Evolutionary conservation across 495 filamentous ascomycete genomes (phyloP).

Genomic region (Xanthoparmelia taractica): DNA sequence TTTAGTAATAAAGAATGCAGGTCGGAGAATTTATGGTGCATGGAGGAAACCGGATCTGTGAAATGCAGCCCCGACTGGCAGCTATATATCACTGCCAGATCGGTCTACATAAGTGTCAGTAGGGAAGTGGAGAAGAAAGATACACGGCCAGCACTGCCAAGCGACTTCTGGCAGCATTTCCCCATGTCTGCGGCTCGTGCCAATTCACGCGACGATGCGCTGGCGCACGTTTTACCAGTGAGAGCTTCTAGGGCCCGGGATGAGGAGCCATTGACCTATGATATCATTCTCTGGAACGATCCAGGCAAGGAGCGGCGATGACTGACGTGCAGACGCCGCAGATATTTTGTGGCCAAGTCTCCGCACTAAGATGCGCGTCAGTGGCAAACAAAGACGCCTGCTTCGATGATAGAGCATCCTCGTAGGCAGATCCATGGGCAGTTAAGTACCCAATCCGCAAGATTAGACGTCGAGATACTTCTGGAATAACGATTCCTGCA

Average conservation of each 20-base stretch:
- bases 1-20: constrained; percentile 15
- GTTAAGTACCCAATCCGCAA: constrained; percentile 24
- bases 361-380: constrained; percentile 28
- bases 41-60: constrained; percentile 19
- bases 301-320: constrained; percentile 26
- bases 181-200: constrained; percentile 25
- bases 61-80: constrained; percentile 14
- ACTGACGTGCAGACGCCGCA: constrained; percentile 30
- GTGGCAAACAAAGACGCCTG: constrained; percentile 26
- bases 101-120: constrained; percentile 15
- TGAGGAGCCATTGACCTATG: constrained; percentile 50
- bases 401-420: constrained; percentile 16
- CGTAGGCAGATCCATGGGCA: constrained; percentile 19
- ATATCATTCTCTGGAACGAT: constrained; percentile 34
- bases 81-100: constrained; percentile 23
- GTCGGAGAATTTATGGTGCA: constrained; percentile 22
- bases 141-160: constrained; percentile 21
- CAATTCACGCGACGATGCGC: constrained; percentile 55
- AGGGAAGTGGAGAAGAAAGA: constrained; percentile 20
- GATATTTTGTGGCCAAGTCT: constrained; percentile 21
- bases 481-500: not conserved
- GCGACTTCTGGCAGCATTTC: constrained; percentile 18
- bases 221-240: constrained; percentile 86
- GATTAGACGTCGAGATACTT: constrained; percentile 18
- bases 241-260: constrained; percentile 49